These are phyloP conservation scores for Leccinum uliginosum DNA, from an alignment of 768 basidiomycete species.

Conservation along the genomic window DNA sequence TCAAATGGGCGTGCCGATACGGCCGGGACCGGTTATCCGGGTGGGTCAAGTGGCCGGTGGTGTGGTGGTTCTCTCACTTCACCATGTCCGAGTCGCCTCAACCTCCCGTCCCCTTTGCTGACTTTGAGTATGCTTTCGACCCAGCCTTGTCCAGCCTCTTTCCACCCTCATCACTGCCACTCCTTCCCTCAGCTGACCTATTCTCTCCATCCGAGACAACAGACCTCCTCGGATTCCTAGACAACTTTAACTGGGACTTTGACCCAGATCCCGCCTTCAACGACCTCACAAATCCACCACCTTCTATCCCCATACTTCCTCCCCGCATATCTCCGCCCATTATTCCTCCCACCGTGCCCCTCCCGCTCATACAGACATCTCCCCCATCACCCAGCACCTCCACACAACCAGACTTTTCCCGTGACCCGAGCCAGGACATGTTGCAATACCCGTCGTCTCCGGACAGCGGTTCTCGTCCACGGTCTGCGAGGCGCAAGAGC, in stretches of 20 bases:
- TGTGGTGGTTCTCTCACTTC: not conserved
- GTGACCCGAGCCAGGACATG: constrained; percentile 8
- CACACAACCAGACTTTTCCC: constrained; percentile 4
- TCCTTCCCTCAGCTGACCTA: constrained; percentile 71
- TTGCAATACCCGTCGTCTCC: constrained; percentile 5
- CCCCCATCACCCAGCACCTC: constrained; percentile 6
- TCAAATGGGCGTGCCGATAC: not conserved
- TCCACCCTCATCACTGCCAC: constrained; percentile 50
- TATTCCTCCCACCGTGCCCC: not conserved
- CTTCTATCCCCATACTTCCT: not conserved
- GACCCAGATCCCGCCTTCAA: constrained; percentile 34
- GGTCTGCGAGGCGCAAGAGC: constrained; percentile 22
- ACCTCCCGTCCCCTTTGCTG: constrained; percentile 57
- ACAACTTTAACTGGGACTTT: constrained; percentile 72
- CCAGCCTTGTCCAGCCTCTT: constrained; percentile 55
- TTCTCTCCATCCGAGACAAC: constrained; percentile 77
- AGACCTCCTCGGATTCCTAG: constrained; percentile 76
- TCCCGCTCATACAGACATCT: not conserved
- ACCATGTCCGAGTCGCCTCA: constrained; percentile 34
- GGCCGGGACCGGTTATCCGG: constrained; percentile 21
- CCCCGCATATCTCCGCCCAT: not conserved
- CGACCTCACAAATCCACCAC: constrained; percentile 6
- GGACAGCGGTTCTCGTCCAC: constrained; percentile 10
- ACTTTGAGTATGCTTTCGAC: constrained; percentile 73
- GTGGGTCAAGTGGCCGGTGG: constrained; percentile 11